These are phyloP conservation scores for Globisporangium echinulatum DNA, from an alignment of 352 stramenopile genomes.

Conservation along the genomic window DNA sequence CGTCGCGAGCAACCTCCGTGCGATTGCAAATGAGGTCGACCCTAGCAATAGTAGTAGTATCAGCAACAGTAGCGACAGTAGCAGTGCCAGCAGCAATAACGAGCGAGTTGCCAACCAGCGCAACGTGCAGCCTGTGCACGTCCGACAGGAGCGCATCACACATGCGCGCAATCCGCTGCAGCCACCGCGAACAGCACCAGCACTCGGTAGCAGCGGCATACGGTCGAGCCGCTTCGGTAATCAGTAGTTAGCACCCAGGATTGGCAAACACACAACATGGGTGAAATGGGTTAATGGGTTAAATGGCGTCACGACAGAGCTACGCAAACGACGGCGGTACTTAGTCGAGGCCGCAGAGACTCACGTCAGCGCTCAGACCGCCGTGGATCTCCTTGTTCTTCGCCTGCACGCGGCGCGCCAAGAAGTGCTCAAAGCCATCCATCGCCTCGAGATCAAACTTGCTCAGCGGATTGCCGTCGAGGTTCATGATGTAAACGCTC, in stretches of 20 bases:
- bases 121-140: conserved; percentile 1
- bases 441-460: conserved; percentile 76
- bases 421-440: conserved; percentile 70
- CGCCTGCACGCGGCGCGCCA: conserved; percentile 62
- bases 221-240: no score
- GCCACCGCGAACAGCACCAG: background rate
- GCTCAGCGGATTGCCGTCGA: conserved; percentile 74
- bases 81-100: background rate
- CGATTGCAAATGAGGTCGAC: conserved; percentile 2
- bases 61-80: background rate
- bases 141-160: conserved; percentile 12
- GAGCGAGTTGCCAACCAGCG: background rate
- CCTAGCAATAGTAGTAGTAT: background rate
- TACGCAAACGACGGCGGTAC: background rate
- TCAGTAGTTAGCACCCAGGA: no score
- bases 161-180: background rate
- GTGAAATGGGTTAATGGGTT: background rate
- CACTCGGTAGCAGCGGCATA: conserved; percentile 2
- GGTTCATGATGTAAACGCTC: conserved; percentile 73
- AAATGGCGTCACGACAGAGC: background rate
- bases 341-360: conserved; percentile 75
- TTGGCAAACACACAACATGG: no score
- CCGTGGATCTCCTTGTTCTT: conserved; percentile 88
- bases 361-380: conserved; percentile 69
- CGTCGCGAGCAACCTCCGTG: conserved; percentile 23